Conservation (phyloP, 345 rosid genomes). For the Bretschneidera sinensis region DNA sequence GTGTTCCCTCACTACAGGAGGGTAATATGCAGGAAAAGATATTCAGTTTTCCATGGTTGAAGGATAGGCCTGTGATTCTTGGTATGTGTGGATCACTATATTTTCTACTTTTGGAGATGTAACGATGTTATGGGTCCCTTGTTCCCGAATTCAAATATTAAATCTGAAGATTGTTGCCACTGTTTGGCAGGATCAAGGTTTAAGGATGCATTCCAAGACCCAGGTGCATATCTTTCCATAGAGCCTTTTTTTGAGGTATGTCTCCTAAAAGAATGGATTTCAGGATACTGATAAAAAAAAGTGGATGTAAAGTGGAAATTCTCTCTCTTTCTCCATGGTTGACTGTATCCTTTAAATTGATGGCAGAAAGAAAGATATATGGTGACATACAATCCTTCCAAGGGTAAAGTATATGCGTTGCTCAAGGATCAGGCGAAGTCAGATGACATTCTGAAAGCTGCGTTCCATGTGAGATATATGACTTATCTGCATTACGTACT, state of each 20-base stretch:
- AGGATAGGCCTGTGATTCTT: constrained; percentile 71
- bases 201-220: constrained; percentile 97
- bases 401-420: constrained; percentile 85
- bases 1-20: constrained; percentile 77
- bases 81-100: constrained; percentile 36
- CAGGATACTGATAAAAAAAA: too few relatives aligned
- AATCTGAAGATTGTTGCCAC: too few relatives aligned
- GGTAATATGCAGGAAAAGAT: constrained; percentile 75
- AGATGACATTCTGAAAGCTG: constrained; percentile 90
- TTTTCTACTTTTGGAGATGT: neutral
- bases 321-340: constrained; percentile 5
- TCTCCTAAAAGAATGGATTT: constrained; percentile 4
- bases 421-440: constrained; percentile 86
- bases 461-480: constrained; percentile 77
- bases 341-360: constrained; percentile 16
- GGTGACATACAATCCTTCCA: constrained; percentile 77
- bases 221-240: constrained; percentile 61
- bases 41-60: constrained; percentile 81
- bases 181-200: constrained; percentile 71
- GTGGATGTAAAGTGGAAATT: too few relatives aligned
- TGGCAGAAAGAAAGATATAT: constrained; percentile 84
- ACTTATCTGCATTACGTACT: constrained; percentile 3
- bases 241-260: constrained; percentile 76
- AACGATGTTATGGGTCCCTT: neutral
- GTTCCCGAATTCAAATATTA: neutral